A percentile compares a stretch with the other conserved stretches of the same genome.
phyloP scores from a whole-genome alignment of 1,284 basidiomycete species.

The Irpex sp. region DNA sequence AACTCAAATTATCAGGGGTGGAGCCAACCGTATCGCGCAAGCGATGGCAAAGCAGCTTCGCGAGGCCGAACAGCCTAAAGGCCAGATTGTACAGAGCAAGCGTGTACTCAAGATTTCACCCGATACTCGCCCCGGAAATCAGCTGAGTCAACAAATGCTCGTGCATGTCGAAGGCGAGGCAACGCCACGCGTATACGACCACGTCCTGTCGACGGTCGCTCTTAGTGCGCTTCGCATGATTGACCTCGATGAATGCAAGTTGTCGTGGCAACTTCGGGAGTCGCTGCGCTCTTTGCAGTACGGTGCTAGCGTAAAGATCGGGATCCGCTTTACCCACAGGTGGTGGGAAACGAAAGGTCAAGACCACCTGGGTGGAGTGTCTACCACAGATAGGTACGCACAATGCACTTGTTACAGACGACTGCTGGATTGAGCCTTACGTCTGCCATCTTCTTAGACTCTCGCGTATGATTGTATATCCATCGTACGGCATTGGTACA shows the following conservation, averaged over 20 bases:
- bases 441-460: slow-evolving; percentile 6
- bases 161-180: not conserved
- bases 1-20: not conserved
- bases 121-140: slow-evolving; percentile 20
- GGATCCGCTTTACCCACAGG: slow-evolving; percentile 27
- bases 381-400: not conserved
- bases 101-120: slow-evolving; percentile 23
- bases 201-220: slow-evolving; percentile 29
- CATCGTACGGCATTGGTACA: slow-evolving; percentile 17
- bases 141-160: not conserved
- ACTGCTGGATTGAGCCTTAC: not conserved
- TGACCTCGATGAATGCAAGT: slow-evolving; percentile 17
- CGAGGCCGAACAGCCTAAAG: not conserved
- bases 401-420: too few relatives aligned
- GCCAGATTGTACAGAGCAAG: slow-evolving; percentile 24
- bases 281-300: slow-evolving; percentile 28
- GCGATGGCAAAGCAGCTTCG: not conserved
- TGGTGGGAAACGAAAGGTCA: slow-evolving; percentile 30
- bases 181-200: slow-evolving; percentile 11
- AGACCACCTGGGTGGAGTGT: not conserved
- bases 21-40: not conserved
- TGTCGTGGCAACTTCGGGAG: slow-evolving; percentile 15
- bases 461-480: slow-evolving; percentile 23
- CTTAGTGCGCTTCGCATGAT: slow-evolving; percentile 22
- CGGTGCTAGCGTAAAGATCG: slow-evolving; percentile 29